These are phyloP conservation scores for Coemansia sp. DNA, from an alignment of 192 early-diverging fungal genomes.

Conservation along the genomic window DNA sequence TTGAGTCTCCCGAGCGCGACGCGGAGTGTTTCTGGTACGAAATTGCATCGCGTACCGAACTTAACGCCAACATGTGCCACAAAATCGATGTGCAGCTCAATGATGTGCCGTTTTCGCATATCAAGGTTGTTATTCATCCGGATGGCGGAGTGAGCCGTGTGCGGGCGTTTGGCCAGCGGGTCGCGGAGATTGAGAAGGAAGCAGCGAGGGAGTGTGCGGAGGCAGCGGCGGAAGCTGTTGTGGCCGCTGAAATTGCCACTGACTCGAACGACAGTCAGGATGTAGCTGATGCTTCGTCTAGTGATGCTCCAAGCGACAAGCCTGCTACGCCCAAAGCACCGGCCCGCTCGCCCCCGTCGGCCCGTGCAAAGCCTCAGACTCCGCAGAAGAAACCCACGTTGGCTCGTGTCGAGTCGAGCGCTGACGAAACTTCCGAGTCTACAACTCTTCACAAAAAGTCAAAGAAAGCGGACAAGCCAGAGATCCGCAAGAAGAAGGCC, in stretches of 20 bases:
- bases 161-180: conserved; percentile 71
- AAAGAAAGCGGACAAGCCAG: conserved; percentile 22
- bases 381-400: background rate
- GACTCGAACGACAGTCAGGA: conserved; percentile 1
- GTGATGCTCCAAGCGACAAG: too few species aligned
- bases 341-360: too few species aligned
- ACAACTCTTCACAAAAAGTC: conserved; percentile 15
- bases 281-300: too few species aligned
- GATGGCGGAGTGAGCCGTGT: conserved; percentile 87
- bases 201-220: conserved; percentile 49
- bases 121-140: conserved; percentile 69
- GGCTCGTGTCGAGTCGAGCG: conserved; percentile 8
- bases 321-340: too few species aligned
- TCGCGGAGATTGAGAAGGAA: conserved; percentile 50
- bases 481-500: conserved; percentile 35
- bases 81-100: conserved; percentile 60
- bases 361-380: conserved; percentile 4
- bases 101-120: conserved; percentile 64
- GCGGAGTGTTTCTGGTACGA: conserved; percentile 69
- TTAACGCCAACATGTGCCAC: conserved; percentile 58
- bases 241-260: conserved; percentile 35
- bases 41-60: conserved; percentile 45
- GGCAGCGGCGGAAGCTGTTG: conserved; percentile 43
- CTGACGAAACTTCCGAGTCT: background rate
- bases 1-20: conserved; percentile 52